Base-by-base conservation (phyloP, 805 yeast genomes). In the Maudiozyma barnettii region DNA sequence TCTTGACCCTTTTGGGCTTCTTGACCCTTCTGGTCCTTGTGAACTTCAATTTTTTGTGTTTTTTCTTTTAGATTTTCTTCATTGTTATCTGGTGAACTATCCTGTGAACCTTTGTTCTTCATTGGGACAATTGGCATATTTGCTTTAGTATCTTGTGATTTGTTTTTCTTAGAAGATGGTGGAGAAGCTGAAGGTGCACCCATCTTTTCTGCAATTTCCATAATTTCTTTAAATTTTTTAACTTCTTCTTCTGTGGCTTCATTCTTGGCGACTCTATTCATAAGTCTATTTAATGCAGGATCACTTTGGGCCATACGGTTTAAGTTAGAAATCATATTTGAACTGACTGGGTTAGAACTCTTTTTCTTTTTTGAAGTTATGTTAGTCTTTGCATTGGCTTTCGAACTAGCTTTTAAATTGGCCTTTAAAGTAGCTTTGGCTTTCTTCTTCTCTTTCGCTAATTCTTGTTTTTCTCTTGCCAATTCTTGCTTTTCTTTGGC, bases 191-290 rank as follows among this genome's bases (percentile, higher is more conserved):
- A 23, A 1, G 69, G 62, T 26, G 30, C 30, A 0, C 89, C 87
- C 89, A 83, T 82, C 26, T 75, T 78, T 51, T 84, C 75, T 0
- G 97, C 97, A 46, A 79, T 71, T 49, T 78, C 81, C 48, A 91
- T 88, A 56, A 84, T 85, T 19, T 76, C 80, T 63, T 90, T 95
- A 62, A 91, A 91, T 41, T 78, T 80, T 21, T 77, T 69, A 16
- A 91, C 83, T 61, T 88, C 91, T 6, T 75, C 80, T 5, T 78
- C 75, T 0, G 79, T 63, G 0, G 96, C 96, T 21, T 71, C 73
- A 4, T 95, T 95, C 47, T 82, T 76, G 0, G 98, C 97, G 2
- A 91, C 96, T 5, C 74, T 76, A 51, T 82, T 80, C 96, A 91
- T 89, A 45, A 91, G 67, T 1, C 74, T 66, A 52, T 80, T 83